Base-by-base conservation (phyloP, 2,329 filamentous ascomycete species). In the Alternaria ventricosa region DNA sequence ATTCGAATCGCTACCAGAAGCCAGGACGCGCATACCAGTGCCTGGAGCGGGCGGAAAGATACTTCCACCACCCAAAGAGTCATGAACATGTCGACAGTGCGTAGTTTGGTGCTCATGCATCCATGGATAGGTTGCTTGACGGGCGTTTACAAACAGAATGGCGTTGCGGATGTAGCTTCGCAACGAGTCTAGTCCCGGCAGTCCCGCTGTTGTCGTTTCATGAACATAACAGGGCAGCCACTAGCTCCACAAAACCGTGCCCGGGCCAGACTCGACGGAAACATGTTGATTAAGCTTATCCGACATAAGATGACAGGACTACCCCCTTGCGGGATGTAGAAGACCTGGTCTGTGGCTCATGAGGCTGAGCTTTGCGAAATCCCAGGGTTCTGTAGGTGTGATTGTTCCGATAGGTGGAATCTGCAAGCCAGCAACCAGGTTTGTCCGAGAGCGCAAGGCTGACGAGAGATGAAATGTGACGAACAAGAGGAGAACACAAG, bases 391-490 rank as follows among this genome's bases (percentile, higher is more conserved):
- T 18, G 12, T 20, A 45, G 49, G 41, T 54, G 20, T n/a, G 8
- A 44, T 54, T 43, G 43, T 22, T 59, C 60, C 60, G 41, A 62
- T 62, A 62, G 60, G 60, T 59, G 55, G 47, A 59, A 22, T 25
- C 18, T 44, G 15, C 18, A 15, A 23, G 25, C 36, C 13, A n/a
- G 20, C 22, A 15, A 53, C 15, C 28, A 53, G 28, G 20, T n/a
- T 53, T 20, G 20, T n/a, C 20, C 20, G 30, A 23, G 20, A 36
- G 33, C 30, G 20, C 20, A 36, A 53, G 49, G 49, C 49, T 41
- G 30, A 53, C 20, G 30, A 22, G 49, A 53, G 36, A 36, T 20
- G 15, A 28, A 20, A 5, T 41, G 30, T 18, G 20, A 53, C 25
- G 49, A 23, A n/a, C 20, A 41, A 41, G 49, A 36, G 23, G 15